Percentiles rank a stretch among this genome's conserved stretches.
Evolutionary conservation across 495 filamentous ascomycete genomes (phyloP).

Genomic region (Astrothelium macrocarpum): DNA sequence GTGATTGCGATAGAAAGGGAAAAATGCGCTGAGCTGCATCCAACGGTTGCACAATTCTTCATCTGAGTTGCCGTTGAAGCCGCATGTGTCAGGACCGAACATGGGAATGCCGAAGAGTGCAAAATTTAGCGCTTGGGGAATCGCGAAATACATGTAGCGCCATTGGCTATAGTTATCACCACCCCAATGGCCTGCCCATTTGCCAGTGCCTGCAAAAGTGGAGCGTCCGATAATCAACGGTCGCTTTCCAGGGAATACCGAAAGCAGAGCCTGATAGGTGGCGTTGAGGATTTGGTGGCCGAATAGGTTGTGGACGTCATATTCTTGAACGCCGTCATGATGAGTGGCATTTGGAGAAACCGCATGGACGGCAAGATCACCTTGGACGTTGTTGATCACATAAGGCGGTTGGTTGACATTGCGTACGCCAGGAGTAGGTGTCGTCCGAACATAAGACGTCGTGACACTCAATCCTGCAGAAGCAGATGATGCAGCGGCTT

Average conservation of each 20-base stretch:
- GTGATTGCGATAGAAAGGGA: conserved; percentile 85
- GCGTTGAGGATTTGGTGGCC: conserved; percentile 71
- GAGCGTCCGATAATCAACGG: conserved; percentile 82
- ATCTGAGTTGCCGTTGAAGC: conserved; percentile 63
- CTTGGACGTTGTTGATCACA: conserved; percentile 66
- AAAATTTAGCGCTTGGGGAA: conserved; percentile 72
- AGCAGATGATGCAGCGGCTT: conserved; percentile 37
- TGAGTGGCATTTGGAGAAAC: conserved; percentile 73
- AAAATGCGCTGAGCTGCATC: conserved; percentile 82
- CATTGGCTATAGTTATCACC: conserved; percentile 69
- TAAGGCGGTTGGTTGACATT: conserved; percentile 75
- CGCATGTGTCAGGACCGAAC: conserved; percentile 61
- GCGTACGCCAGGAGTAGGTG: conserved; percentile 58
- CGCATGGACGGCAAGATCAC: conserved; percentile 65
- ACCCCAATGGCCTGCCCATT: conserved; percentile 80
- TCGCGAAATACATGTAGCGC: conserved; percentile 52
- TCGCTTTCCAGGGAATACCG: conserved; percentile 53
- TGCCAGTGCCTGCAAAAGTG: conserved; percentile 72
- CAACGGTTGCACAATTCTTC: conserved; percentile 73
- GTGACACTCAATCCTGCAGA: conserved; percentile 34
- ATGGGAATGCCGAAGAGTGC: conserved; percentile 78
- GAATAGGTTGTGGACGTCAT: conserved; percentile 47
- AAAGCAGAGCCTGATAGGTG: conserved; percentile 63
- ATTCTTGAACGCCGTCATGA: conserved; percentile 58
- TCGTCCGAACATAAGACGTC: conserved; percentile 48